Evolutionary conservation across 2,329 filamentous ascomycete genomes (phyloP), one percentile per base, ranked within the genome.

Genomic region (Lecanoromycetidae sp.): DNA sequence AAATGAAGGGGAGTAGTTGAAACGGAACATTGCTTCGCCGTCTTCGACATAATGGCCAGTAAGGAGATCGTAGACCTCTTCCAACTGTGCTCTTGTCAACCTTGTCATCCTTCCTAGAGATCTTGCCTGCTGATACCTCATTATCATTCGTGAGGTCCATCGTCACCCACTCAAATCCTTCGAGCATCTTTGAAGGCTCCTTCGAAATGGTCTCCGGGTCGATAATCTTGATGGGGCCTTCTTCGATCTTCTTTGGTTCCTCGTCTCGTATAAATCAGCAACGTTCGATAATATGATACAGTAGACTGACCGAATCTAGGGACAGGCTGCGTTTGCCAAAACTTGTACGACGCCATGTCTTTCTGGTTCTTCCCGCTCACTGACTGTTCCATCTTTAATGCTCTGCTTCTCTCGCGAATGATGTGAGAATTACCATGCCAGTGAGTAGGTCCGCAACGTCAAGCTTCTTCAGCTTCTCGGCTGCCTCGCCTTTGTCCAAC

Each of bases 281-380:
- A n/a, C n/a, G n/a, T n/a, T n/a, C n/a, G n/a, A n/a, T n/a, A n/a
- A n/a, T n/a, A n/a, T n/a, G n/a, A n/a, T n/a, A n/a, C n/a, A n/a
- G n/a, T n/a, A n/a, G n/a, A n/a, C n/a, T n/a, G n/a, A n/a, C n/a
- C 81, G 60, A 96, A 94, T 60, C 81, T 82, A 42, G 85, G 84
- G 50, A 98, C 91, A 1, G 91, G 91, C 65, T 98, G 91, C 38
- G 91, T 98, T 64, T 87, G 81, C 91, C 91, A 98, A 70, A 98
- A 98, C 67, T 94, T 95, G 74, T 96, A 95, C 49, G 82, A 85
- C 5, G 82, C 87, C 87, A 95, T 94, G 61, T 95, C 88, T 70
- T 94, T 95, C 57, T 79, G 81, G 60, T 94, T 94, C 73, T 91
- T 93, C 47, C 84, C 84, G 52, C 77, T 80, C 6, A 85, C 72